Percentiles rank a stretch among this genome's conserved stretches.
Conservation (phyloP, 2,329 filamentous ascomycete genomes). For the Pseudogymnoascus sp. region DNA sequence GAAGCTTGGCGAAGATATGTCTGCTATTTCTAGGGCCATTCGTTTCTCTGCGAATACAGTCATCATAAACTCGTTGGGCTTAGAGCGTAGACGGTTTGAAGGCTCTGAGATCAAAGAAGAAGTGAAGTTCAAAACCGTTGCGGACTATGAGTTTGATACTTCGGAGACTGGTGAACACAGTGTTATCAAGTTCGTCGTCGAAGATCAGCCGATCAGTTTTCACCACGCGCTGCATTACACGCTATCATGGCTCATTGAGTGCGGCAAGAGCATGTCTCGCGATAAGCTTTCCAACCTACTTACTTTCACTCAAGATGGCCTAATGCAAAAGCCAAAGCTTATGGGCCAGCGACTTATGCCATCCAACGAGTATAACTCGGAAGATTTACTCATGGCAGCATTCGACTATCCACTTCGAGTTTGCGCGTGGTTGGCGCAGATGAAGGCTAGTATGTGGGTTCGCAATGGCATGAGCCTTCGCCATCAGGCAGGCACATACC, state of each 20-base stretch:
- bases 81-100: conserved; percentile 79
- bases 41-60: conserved; percentile 71
- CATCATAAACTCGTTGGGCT: conserved; percentile 82
- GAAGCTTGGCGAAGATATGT: conserved; percentile 55
- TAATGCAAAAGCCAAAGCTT: conserved; percentile 57
- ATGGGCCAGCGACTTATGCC: conserved; percentile 53
- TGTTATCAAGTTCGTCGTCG: conserved; percentile 81
- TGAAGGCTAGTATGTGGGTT: conserved; percentile 98
- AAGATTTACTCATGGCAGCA: conserved; percentile 77
- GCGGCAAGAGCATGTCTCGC: conserved; percentile 66
- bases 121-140: conserved; percentile 70
- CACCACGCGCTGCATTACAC: conserved; percentile 96
- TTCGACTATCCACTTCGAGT: conserved; percentile 93
- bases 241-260: conserved; percentile 90
- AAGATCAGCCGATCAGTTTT: conserved; percentile 89
- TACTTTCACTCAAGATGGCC: conserved; percentile 63
- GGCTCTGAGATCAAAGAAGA: conserved; percentile 85
- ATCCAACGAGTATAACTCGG: conserved; percentile 52
- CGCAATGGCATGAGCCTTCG: conserved; percentile 92
- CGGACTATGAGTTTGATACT: conserved; percentile 72
- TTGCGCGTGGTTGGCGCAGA: conserved; percentile 94
- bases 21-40: conserved; percentile 64
- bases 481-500: conserved; percentile 91
- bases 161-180: conserved; percentile 43
- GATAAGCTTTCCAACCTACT: conserved; percentile 63